Percentiles rank a stretch among this genome's conserved stretches.
Conservation (phyloP, 179 eudicot species). For the Silene noctiflora region DNA sequence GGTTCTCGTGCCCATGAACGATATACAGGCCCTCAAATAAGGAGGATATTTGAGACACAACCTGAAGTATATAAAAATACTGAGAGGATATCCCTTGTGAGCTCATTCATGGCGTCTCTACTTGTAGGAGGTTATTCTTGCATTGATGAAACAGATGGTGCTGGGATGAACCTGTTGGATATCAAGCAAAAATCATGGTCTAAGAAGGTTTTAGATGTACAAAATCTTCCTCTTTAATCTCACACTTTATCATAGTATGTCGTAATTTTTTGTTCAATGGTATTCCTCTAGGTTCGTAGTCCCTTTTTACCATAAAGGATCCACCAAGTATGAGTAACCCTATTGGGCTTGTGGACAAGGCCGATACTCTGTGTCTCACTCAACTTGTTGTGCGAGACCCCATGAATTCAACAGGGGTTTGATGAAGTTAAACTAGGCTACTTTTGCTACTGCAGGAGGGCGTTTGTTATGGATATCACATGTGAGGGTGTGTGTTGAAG, state of each 20-base stretch:
- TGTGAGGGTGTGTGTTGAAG: neutral
- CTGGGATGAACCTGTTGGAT: conserved; percentile 97
- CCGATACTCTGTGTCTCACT: neutral
- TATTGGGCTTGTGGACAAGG: neutral
- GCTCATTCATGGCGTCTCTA: conserved; percentile 87
- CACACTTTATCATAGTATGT: neutral
- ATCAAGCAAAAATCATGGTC: conserved; percentile 82
- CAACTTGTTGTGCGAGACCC: neutral
- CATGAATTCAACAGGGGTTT: neutral
- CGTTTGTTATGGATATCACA: neutral
- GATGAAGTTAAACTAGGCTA: neutral
- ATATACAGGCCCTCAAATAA: conserved; percentile 79
- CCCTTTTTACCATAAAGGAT: neutral
- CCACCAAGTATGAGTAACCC: neutral
- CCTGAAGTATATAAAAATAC: conserved; percentile 64
- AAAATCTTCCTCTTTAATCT: conserved; percentile 12
- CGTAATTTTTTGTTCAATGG: neutral
- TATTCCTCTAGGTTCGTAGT: neutral
- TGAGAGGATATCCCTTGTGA: conserved; percentile 90
- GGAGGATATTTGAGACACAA: conserved; percentile 67
- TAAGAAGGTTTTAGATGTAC: conserved; percentile 64
- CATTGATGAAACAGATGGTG: conserved; percentile 96
- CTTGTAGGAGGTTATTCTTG: conserved; percentile 76
- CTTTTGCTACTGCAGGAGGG: neutral
- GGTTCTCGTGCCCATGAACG: conserved; percentile 93